Percentiles rank a stretch among this genome's conserved stretches.
Evolutionary conservation across 805 yeast species (phyloP).

Genomic region (Pichia sporocuriosa): DNA sequence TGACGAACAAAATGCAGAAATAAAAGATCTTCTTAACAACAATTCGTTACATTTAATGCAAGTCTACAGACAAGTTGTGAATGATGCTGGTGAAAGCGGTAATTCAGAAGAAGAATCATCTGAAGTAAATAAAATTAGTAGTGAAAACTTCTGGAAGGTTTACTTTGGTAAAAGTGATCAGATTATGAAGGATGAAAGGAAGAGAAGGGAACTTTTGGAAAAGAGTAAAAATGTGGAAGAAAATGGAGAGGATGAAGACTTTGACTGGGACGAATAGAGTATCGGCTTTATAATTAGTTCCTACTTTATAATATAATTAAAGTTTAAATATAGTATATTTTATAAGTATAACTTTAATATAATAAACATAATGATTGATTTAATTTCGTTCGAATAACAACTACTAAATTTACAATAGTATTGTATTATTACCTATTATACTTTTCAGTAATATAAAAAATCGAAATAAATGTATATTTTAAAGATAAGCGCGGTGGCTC

Average conservation of each 20-base stretch:
- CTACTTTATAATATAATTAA: background rate
- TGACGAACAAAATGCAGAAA: constrained; percentile 42
- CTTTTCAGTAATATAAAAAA: no score
- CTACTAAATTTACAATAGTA: no score
- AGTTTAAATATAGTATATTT: no score
- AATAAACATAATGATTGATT: no score
- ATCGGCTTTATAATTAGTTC: no score
- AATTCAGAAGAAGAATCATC: constrained; percentile 17
- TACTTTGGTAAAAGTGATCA: constrained; percentile 51
- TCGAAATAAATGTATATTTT: no score
- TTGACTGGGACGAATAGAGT: constrained; percentile 46
- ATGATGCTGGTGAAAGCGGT: background rate
- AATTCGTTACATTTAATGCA: constrained; percentile 44
- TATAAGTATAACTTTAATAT: no score
- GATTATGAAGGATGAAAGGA: constrained; percentile 54
- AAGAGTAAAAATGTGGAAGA: constrained; percentile 29
- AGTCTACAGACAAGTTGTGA: constrained; percentile 56
- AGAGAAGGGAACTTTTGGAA: constrained; percentile 56
- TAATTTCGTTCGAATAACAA: no score
- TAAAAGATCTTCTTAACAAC: constrained; percentile 32
- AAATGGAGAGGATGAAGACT: constrained; percentile 44
- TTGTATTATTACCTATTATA: no score
- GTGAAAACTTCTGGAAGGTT: constrained; percentile 65
- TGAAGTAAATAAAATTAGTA: constrained; percentile 30
- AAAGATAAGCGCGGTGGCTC: no score